These are phyloP conservation scores for Microbotryum saponariae DNA, from an alignment of 1,284 basidiomycete genomes.

Conservation along the genomic window DNA sequence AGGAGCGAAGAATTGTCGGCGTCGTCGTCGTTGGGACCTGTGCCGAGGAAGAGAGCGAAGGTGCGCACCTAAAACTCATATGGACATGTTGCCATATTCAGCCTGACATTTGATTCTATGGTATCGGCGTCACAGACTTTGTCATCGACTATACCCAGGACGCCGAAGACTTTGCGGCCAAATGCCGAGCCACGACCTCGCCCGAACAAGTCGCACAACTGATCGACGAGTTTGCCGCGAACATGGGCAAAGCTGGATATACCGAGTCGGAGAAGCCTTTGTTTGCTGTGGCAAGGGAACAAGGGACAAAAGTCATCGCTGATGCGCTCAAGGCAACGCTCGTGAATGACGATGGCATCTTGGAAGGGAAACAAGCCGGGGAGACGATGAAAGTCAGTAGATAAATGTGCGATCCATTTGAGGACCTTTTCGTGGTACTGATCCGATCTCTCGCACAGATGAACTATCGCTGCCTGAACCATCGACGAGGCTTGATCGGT, in stretches of 20 bases:
- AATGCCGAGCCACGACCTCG: background rate
- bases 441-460: too few species aligned
- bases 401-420: too few species aligned
- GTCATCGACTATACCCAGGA: background rate
- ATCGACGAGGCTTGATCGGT: background rate
- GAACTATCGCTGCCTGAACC: slow-evolving; percentile 2
- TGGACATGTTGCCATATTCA: background rate
- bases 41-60: slow-evolving; percentile 11
- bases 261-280: background rate
- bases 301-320: slow-evolving; percentile 1
- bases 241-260: slow-evolving; percentile 7
- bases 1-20: slow-evolving; percentile 1
- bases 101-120: background rate
- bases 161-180: slow-evolving; percentile 1
- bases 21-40: slow-evolving; percentile 4
- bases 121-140: background rate
- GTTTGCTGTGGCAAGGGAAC: background rate
- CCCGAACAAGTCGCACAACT: background rate
- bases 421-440: too few species aligned
- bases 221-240: background rate
- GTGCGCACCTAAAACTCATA: background rate
- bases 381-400: slow-evolving; percentile 1
- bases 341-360: slow-evolving; percentile 6
- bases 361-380: slow-evolving; percentile 2
- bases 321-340: slow-evolving; percentile 5